Conservation (phyloP, 768 basidiomycete genomes). For the Tricholoma saponaceum region DNA sequence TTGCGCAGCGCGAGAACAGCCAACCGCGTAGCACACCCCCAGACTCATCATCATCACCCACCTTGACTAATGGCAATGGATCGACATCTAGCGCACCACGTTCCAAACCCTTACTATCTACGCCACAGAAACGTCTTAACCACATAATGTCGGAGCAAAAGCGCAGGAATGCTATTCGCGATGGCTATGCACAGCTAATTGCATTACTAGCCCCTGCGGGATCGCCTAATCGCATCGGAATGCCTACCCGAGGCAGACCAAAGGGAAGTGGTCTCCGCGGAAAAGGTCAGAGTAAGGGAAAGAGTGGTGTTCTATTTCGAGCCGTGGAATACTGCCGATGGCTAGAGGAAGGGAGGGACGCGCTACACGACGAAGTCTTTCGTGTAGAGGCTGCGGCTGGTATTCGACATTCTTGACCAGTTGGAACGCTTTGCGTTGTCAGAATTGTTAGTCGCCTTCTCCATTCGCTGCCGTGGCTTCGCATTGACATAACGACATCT, state of each 20-base stretch:
- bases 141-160: constrained; percentile 96
- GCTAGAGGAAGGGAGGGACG: constrained; percentile 80
- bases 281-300: constrained; percentile 75
- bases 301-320: constrained; percentile 85
- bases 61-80: constrained; percentile 5
- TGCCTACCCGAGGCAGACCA: constrained; percentile 76
- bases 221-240: constrained; percentile 56
- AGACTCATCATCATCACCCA: constrained; percentile 26
- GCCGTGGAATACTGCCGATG: constrained; percentile 83
- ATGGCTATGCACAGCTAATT: constrained; percentile 85
- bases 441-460: not conserved
- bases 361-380: constrained; percentile 63
- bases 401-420: constrained; percentile 29
- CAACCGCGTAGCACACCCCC: constrained; percentile 24
- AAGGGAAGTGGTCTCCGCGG: constrained; percentile 71
- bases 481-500: not conserved
- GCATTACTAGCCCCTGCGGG: constrained; percentile 78
- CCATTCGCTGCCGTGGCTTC: not conserved
- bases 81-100: constrained; percentile 22
- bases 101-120: constrained; percentile 67
- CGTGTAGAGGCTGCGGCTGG: constrained; percentile 67
- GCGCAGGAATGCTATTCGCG: constrained; percentile 86
- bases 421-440: not conserved
- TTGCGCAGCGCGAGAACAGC: constrained; percentile 18
- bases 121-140: constrained; percentile 84